Base-by-base conservation (phyloP, 1,139 yeast genomes). In the Magnusiomyces ingens region DNA sequence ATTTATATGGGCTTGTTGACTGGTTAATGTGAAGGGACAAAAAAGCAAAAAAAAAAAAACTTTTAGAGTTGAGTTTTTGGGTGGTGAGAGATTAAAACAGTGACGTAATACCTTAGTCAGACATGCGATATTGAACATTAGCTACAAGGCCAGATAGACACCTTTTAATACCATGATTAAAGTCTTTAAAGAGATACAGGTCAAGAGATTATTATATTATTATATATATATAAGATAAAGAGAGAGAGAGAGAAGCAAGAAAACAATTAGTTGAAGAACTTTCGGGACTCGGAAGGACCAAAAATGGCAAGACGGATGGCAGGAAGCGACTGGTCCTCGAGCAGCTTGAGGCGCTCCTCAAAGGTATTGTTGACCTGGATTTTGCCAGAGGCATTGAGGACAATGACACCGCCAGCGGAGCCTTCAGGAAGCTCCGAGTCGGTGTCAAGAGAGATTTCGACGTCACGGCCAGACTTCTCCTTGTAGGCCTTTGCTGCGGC, bases 281-380 rank as follows among this genome's bases (percentile, higher is more conserved):
- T 88, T 79, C 98, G 87, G 53, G 93, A 72, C 55, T 79, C 73
- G 32, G 97, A 85, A 55, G 88, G 84, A 53, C 99, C 99, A 70
- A 90, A 55, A 8, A 55, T 26, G 1, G 40, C 38, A 8, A 51
- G 17, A 19, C 58, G 84, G 62, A 94, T 84, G 53, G 91, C 95
- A 51, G 99, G 99, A 62, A 94, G 80, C 8, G 96, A 87, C 65
- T 83, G 88, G 69, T 86, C 86, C 49, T 87, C 79, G 66, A 93
- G 78, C 59, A 94, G 75, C 65, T 82, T 80, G 67, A 93, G 80
- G 73, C 99, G 87, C 75, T 91, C 97, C 66, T 89, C 96, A 66
- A 94, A 79, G 43, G 99, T 91, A 75, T 93, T 93, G 73, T 88
- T 78, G 56, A 93, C 89, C 63, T 85, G 91, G 62, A 94, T 91